phyloP scores from a whole-genome alignment of 305 asterid species.

The Rubia peregrina region DNA sequence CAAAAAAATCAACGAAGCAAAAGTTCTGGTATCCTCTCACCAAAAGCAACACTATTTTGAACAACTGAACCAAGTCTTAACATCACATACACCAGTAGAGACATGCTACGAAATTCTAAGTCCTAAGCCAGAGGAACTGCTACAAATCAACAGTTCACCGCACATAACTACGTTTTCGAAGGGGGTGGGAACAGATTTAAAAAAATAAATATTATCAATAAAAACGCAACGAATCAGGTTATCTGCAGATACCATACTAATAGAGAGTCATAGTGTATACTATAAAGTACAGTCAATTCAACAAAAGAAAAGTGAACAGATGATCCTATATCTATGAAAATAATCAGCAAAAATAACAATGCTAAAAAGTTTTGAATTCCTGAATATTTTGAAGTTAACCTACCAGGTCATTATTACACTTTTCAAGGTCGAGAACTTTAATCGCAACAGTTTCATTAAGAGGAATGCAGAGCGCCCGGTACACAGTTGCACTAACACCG shows the following conservation, averaged over 20 bases:
- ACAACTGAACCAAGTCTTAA: constrained; percentile 11
- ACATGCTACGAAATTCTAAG: background rate
- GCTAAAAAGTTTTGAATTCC: background rate
- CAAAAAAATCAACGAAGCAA: constrained; percentile 17
- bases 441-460: constrained; percentile 76
- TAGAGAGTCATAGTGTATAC: background rate
- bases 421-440: constrained; percentile 98
- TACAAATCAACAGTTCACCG: background rate
- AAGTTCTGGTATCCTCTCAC: background rate
- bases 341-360: background rate
- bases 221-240: background rate
- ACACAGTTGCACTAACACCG: constrained; percentile 93
- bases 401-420: constrained; percentile 92
- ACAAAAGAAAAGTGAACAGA: background rate
- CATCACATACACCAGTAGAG: background rate
- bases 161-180: background rate
- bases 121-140: background rate
- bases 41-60: background rate
- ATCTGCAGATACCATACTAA: background rate
- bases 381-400: constrained; percentile 18
- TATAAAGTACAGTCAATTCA: background rate
- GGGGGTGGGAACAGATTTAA: background rate
- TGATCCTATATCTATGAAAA: background rate
- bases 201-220: background rate
- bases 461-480: constrained; percentile 76